Conservation (phyloP, 2,329 filamentous ascomycete species). For the Diaporthe sp. region DNA sequence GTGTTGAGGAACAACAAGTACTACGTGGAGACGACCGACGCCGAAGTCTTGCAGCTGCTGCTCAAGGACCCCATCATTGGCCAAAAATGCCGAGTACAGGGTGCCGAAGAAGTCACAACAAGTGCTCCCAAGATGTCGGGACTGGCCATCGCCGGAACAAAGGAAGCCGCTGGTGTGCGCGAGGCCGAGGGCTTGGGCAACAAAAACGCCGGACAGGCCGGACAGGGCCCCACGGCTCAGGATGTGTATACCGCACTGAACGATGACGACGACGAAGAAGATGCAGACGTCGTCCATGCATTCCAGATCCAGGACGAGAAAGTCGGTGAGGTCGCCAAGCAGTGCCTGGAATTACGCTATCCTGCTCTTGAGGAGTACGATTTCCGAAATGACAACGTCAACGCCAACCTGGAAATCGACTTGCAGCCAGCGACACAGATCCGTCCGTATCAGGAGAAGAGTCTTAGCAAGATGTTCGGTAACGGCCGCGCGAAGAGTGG, state of each 20-base stretch:
- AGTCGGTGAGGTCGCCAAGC: constrained; percentile 89
- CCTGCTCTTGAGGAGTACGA: constrained; percentile 98
- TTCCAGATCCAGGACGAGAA: constrained; percentile 89
- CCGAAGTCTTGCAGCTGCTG: constrained; percentile 84
- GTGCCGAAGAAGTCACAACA: constrained; percentile 79
- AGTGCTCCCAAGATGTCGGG: constrained; percentile 88
- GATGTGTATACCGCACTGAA: constrained; percentile 81
- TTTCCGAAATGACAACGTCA: constrained; percentile 90
- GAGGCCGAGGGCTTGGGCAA: constrained; percentile 70
- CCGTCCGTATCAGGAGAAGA: constrained; percentile 96
- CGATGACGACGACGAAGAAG: constrained; percentile 83
- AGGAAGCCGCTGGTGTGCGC: constrained; percentile 89
- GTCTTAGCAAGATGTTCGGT: constrained; percentile 98
- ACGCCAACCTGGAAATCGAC: constrained; percentile 94
- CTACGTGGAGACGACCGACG: constrained; percentile 90
- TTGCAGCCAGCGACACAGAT: constrained; percentile 91
- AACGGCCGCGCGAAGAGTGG: constrained; percentile 97
- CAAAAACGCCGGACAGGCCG: constrained; percentile 58
- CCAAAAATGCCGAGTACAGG: constrained; percentile 78
- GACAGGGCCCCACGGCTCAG: constrained; percentile 69
- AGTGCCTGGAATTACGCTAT: constrained; percentile 87
- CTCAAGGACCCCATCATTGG: constrained; percentile 87
- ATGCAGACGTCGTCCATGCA: constrained; percentile 88
- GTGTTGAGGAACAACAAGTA: constrained; percentile 94
- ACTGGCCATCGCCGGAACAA: constrained; percentile 93